Percentiles rank a stretch among this genome's conserved stretches.
phyloP scores from a whole-genome alignment of 2,329 filamentous ascomycete genomes.

The Coniochaeta prunicola region DNA sequence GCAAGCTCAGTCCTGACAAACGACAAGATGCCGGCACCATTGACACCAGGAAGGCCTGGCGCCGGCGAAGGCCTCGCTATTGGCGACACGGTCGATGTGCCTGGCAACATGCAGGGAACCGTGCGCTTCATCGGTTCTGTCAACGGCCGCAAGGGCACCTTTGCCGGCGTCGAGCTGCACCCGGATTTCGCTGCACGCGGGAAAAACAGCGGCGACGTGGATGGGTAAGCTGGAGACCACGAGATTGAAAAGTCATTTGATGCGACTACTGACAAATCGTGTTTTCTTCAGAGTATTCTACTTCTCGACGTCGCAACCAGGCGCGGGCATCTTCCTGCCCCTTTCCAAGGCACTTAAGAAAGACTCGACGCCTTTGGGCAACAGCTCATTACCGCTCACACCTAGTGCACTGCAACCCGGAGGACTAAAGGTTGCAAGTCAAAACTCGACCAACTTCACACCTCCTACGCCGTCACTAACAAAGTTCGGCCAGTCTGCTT shows the following conservation, averaged over 20 bases:
- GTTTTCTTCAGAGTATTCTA: conserved; percentile 53
- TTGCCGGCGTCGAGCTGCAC: conserved; percentile 86
- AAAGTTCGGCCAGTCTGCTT: conserved; percentile 77
- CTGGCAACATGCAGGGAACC: conserved; percentile 83
- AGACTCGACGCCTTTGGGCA: conserved; percentile 43
- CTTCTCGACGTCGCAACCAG: conserved; percentile 70
- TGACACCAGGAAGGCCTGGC: conserved; percentile 42
- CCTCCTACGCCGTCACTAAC: conserved; percentile 59
- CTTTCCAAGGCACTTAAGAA: conserved; percentile 70
- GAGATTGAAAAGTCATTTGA: conserved; percentile 3
- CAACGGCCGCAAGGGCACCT: conserved; percentile 80
- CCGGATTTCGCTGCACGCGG: conserved; percentile 73
- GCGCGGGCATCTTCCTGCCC: conserved; percentile 90
- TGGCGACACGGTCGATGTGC: conserved; percentile 84
- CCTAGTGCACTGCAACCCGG: conserved; percentile 58
- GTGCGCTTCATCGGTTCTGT: conserved; percentile 86
- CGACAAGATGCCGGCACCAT: conserved; percentile 44
- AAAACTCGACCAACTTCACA: conserved; percentile 53
- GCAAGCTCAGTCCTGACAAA: conserved; percentile 42
- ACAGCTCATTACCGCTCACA: conserved; percentile 53
- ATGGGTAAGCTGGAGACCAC: conserved; percentile 57
- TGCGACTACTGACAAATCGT: conserved; percentile 10
- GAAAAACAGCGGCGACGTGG: conserved; percentile 95
- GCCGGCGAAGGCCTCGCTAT: conserved; percentile 53
- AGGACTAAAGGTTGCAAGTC: conserved; percentile 45